Evolutionary conservation across 2,329 filamentous ascomycete species (phyloP).

Genomic region (Colletotrichum sojae): DNA sequence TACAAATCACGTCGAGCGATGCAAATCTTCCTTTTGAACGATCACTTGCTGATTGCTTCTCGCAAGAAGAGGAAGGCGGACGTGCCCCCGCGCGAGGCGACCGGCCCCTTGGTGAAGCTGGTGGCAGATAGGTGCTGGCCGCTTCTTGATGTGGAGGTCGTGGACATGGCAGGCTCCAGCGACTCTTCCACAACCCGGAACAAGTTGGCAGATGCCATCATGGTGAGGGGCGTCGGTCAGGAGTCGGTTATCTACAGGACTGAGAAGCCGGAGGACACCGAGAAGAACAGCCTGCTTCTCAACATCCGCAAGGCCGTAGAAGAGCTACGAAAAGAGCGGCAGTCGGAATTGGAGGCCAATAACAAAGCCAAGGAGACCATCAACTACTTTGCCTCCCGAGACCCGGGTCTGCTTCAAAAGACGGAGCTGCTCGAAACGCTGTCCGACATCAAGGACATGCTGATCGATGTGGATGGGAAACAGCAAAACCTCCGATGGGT

Average conservation of each 20-base stretch:
- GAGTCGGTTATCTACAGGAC: conserved; percentile 97
- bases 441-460: conserved; percentile 85
- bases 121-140: conserved; percentile 97
- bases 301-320: conserved; percentile 95
- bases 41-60: conserved; percentile 91
- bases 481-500: conserved; percentile 97
- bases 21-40: conserved; percentile 93
- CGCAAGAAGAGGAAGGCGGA: conserved; percentile 94
- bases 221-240: conserved; percentile 85
- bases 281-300: conserved; percentile 85
- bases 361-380: conserved; percentile 88
- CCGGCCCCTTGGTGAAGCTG: conserved; percentile 77
- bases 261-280: conserved; percentile 82
- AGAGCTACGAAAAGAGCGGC: conserved; percentile 86
- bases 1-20: conserved; percentile 94
- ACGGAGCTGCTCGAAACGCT: conserved; percentile 84
- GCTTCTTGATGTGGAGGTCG: conserved; percentile 90
- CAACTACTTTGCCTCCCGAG: conserved; percentile 86
- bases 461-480: conserved; percentile 96
- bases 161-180: conserved; percentile 82
- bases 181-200: conserved; percentile 68
- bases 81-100: conserved; percentile 62
- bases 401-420: conserved; percentile 83
- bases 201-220: conserved; percentile 87
- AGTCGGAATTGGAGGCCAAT: conserved; percentile 89